Evolutionary conservation across 208 protist genomes (phyloP).

Genomic region (Leishmania arabica): DNA sequence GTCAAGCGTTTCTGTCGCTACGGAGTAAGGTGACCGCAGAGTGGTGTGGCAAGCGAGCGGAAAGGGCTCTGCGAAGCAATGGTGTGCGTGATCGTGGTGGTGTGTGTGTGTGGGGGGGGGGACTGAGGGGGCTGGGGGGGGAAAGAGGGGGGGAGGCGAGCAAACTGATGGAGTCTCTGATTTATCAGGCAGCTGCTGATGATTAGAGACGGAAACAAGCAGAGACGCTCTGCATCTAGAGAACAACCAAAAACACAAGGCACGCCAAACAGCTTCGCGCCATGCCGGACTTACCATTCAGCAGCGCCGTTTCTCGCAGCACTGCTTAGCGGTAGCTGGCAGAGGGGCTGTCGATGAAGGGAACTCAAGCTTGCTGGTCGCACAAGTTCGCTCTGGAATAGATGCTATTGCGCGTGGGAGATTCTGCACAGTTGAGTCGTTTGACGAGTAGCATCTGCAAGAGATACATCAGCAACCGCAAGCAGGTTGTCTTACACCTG

Average conservation of each 20-base stretch:
- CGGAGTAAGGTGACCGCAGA: neutral
- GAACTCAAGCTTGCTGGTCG: neutral
- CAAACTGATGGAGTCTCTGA: neutral
- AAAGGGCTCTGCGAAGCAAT: neutral
- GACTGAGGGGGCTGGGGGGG: too few species aligned
- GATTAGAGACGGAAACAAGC: neutral
- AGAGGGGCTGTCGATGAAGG: neutral
- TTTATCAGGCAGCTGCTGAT: neutral
- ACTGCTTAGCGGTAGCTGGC: neutral
- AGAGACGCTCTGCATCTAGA: neutral
- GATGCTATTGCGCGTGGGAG: neutral
- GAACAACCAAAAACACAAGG: neutral
- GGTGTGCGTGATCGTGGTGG: too few species aligned
- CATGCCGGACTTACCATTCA: neutral
- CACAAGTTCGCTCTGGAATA: neutral
- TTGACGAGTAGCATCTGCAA: neutral
- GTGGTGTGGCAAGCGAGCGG: neutral
- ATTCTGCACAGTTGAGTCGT: neutral
- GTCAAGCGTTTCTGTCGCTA: neutral
- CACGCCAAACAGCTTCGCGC: neutral
- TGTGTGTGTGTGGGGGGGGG: too few species aligned
- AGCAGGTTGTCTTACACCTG: neutral
- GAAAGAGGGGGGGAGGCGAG: neutral
- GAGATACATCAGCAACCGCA: neutral
- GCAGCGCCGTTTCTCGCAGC: neutral